A percentile compares a stretch with the other conserved stretches of the same genome.
Evolutionary conservation across 257 asterid species (phyloP).

Genomic region (Solanum dulcamara): DNA sequence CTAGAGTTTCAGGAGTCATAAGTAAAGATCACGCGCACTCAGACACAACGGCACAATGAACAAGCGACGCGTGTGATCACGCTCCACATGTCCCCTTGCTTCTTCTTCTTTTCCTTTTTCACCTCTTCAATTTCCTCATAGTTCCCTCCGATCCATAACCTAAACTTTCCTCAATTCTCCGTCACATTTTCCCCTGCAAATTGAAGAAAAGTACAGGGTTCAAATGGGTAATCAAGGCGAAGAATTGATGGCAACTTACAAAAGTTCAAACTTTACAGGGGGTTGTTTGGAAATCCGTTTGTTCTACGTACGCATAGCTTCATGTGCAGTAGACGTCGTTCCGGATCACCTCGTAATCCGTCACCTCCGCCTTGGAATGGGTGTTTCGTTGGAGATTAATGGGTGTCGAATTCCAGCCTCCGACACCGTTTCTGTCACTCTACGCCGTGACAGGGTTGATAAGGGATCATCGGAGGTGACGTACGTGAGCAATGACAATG

Average conservation of each 20-base stretch:
- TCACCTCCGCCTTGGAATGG: slow-evolving; percentile 52
- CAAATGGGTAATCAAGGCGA: slow-evolving; percentile 35
- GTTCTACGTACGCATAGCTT: slow-evolving; percentile 51
- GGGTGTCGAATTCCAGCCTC: slow-evolving; percentile 46
- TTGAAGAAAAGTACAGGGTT: neutral
- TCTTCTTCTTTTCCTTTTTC: neutral
- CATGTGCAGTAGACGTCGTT: slow-evolving; percentile 31
- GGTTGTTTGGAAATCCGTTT: slow-evolving; percentile 58
- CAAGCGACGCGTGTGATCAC: neutral
- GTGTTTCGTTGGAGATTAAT: slow-evolving; percentile 44
- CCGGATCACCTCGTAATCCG: slow-evolving; percentile 40
- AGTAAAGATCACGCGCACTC: neutral
- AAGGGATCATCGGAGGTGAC: slow-evolving; percentile 68
- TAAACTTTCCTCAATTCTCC: neutral
- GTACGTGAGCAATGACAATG: slow-evolving; percentile 62
- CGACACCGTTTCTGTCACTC: slow-evolving; percentile 28
- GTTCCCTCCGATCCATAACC: neutral
- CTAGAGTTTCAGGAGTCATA: neutral
- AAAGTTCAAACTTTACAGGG: slow-evolving; percentile 31
- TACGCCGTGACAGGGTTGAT: slow-evolving; percentile 61
- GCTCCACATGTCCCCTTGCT: neutral
- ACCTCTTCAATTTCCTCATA: neutral
- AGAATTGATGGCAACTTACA: slow-evolving; percentile 34
- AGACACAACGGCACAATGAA: neutral
- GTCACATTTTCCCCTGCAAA: neutral